Evolutionary conservation across 495 filamentous ascomycete genomes (phyloP), one percentile per base, ranked within the genome.

Genomic region (Lichenothelia convexa): DNA sequence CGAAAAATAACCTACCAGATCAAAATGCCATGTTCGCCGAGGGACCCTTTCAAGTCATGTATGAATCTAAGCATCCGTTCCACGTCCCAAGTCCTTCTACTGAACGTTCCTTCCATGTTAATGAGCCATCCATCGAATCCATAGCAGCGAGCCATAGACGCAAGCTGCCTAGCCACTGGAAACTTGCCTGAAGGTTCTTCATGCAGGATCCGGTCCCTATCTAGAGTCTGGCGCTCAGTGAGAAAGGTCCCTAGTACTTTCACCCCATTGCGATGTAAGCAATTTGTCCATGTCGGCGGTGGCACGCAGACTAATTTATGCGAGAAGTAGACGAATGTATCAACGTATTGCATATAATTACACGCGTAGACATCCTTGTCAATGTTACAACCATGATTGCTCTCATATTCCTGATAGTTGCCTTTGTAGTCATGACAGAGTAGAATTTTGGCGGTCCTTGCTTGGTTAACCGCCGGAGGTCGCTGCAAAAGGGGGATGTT

Each of bases 61-160:
- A 63, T 31, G 22, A 62, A 60, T 9, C 29, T 43, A 20, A 50
- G 21, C 18, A 59, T 47, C 5, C 46, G 29, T 31, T 42, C 24
- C 1, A 46, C n/a, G 30, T 45, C 32, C 39, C 45, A 48, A 7
- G 26, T 30, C 20, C 46, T 43, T 21, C 38, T 45, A 6, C 57
- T 52, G 46, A 62, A 56, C 12, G 50, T 46, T 21, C 53, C 48
- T 42, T 64, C 61, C n/a, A 64, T 45, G 34, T 63, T 63, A 20
- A 63, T 35, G 21, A 64, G 41, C 61, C 61, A 64, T 12, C 61
- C 61, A 41, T 64, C 61, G 35, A 64, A 64, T 13, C 61, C 58
- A 32, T 59, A 61, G 4, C 48, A 46, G n/a, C 45, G 33, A 5
- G 56, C 55, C 30, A 64, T 51, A 17, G 36, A 32, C 17, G 53